Evolutionary conservation across 2,329 filamentous ascomycete species (phyloP).

Genomic region (Incumbomyces delicatus): DNA sequence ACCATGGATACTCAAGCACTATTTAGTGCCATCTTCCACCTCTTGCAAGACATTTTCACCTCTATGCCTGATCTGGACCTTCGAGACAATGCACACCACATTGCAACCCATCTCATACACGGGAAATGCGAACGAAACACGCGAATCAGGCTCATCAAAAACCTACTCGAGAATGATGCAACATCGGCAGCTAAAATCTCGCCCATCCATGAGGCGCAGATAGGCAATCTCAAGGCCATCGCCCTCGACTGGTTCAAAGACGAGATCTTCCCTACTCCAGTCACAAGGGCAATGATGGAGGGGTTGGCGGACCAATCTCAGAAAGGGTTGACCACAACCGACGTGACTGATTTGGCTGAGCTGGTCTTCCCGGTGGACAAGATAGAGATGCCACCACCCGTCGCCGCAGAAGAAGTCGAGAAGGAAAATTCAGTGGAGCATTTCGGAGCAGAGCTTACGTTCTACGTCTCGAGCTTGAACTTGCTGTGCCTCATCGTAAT

Average conservation of each 20-base stretch:
- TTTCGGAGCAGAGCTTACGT: conserved; percentile 16
- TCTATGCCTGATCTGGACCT: conserved; percentile 15
- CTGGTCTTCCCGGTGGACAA: conserved; percentile 14
- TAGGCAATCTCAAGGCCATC: conserved; percentile 16
- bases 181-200: conserved; percentile 5
- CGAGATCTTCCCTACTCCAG: conserved; percentile 10
- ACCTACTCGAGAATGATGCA: conserved; percentile 15
- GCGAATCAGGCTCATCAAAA: conserved; percentile 15
- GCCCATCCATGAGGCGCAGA: conserved; percentile 8
- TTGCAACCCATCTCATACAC: conserved; percentile 17
- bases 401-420: neutral
- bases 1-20: neutral
- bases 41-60: conserved; percentile 14
- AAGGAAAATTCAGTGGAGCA: neutral
- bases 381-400: neutral
- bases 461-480: conserved; percentile 19
- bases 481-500: conserved; percentile 12
- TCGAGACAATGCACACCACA: conserved; percentile 17
- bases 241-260: conserved; percentile 22
- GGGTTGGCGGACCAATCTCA: neutral
- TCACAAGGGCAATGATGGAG: neutral
- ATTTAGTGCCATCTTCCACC: neutral
- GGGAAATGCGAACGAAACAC: conserved; percentile 12
- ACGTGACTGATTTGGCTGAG: conserved; percentile 3
- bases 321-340: neutral